Evolutionary conservation across 73 alveolate species (phyloP), one percentile per base, ranked within the genome.

Genomic region (Paraurostyla sp.): DNA sequence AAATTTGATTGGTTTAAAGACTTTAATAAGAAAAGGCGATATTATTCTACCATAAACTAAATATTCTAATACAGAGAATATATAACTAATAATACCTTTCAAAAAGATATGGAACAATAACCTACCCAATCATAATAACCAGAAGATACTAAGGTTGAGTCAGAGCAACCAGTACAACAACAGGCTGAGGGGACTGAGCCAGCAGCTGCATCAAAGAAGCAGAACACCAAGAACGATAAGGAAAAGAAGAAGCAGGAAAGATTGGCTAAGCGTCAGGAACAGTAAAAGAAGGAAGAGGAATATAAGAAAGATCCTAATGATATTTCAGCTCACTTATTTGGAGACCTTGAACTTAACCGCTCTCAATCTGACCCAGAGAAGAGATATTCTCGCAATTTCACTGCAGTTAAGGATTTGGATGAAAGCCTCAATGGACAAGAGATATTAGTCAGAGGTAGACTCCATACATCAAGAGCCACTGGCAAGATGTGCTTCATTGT

Each of bases 401-500:
- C 25, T 27, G 2, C 33, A 6, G 80, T 90, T 25, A 56, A 73
- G 62, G 90, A 85, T 45, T 50, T 96, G 30, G 94, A 91, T 62
- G 93, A 71, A 50, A 71, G 90, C 13, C 78, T 94, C 16, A 94
- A 91, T 25, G 99, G 97, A 33, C 75, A 94, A 69, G 88, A 75
- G 30, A 95, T 98, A 27, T 83, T 75, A 65, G 88, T 98, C 57
- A 89, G 99, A 87, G 99, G 95, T 13, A 94, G 99, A 63, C 87
- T 96, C 25, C 99, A 98, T 80, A 92, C 83, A 45, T 85, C 98
- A 54, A 92, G 99, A 82, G 97, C 96, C 46, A 97, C 97, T 65
- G 99, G 99, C 35, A 95, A 96, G 76, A 91, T 93, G 40, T 98
- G 98, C 58, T 98, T 98, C 82, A 76, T 98, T 57, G 98, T 98